Conservation (phyloP, 2,329 filamentous ascomycete species). For the Colletotrichum melonis region DNA sequence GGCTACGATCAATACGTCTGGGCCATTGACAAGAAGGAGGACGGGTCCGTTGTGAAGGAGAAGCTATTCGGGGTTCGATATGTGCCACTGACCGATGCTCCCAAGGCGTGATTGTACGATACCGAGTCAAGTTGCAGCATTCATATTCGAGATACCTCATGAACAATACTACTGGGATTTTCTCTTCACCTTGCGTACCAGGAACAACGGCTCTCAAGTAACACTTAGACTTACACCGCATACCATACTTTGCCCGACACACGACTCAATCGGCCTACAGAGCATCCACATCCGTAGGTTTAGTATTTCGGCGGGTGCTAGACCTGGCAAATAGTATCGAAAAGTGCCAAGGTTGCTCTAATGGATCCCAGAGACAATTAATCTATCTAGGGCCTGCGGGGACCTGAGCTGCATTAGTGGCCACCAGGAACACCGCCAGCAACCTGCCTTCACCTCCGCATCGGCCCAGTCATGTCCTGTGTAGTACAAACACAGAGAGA, state of each 20-base stretch:
- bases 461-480: background rate
- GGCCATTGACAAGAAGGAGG: slow-evolving; percentile 76
- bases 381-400: background rate
- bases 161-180: background rate
- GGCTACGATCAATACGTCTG: slow-evolving; percentile 73
- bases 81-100: slow-evolving; percentile 81
- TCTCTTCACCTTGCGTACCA: background rate
- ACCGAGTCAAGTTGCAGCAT: no score
- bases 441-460: background rate
- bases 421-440: background rate
- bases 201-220: background rate
- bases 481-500: no score
- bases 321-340: background rate
- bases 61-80: slow-evolving; percentile 79
- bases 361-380: background rate
- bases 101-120: slow-evolving; percentile 42
- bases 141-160: background rate
- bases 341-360: background rate
- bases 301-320: background rate
- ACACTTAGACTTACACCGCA: background rate
- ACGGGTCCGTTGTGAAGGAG: slow-evolving; percentile 70
- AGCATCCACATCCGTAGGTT: background rate
- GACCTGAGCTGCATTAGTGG: background rate
- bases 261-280: background rate
- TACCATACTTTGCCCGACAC: background rate